Conservation (phyloP, 371 early-diverging fungal species). For the Dinochytrium kinnereticum region DNA sequence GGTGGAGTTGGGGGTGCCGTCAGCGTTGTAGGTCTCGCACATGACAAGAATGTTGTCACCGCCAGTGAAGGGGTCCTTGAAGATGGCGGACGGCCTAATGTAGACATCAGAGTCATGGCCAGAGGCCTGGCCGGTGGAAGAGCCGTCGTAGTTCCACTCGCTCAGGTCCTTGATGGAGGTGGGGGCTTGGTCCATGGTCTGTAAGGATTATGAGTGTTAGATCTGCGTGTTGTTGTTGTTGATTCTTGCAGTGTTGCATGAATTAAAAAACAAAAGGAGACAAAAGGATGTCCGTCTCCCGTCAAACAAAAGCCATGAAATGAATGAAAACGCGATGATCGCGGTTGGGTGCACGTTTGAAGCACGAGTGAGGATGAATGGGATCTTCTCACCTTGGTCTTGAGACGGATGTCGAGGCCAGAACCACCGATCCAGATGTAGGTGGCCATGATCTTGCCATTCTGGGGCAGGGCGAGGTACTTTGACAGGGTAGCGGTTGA, state of each 20-base stretch:
- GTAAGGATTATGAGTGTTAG: not conserved
- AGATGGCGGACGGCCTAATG: slow-evolving; percentile 62
- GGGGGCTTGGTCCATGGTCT: slow-evolving; percentile 49
- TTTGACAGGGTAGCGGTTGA: slow-evolving; percentile 57
- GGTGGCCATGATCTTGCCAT: slow-evolving; percentile 61
- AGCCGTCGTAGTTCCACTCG: slow-evolving; percentile 71
- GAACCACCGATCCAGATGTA: slow-evolving; percentile 69
- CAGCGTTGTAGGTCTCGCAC: slow-evolving; percentile 59
- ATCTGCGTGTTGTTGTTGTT: not conserved
- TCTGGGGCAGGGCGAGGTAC: slow-evolving; percentile 61
- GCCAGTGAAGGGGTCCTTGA: slow-evolving; percentile 66
- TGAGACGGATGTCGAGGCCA: slow-evolving; percentile 22
- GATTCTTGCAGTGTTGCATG: too few relatives aligned
- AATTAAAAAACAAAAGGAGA: not conserved
- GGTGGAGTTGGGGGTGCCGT: slow-evolving; percentile 65
- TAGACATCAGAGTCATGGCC: slow-evolving; percentile 68
- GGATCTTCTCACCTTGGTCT: slow-evolving; percentile 17
- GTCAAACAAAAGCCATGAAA: too few relatives aligned
- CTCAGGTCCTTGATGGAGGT: slow-evolving; percentile 50
- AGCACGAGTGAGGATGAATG: not conserved
- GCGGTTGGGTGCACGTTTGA: not conserved
- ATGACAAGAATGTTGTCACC: slow-evolving; percentile 68
- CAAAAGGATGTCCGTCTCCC: too few relatives aligned
- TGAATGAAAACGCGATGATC: not conserved
- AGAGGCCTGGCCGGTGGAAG: slow-evolving; percentile 65